A percentile compares a stretch with the other conserved stretches of the same genome.
phyloP scores from a whole-genome alignment of 2,329 filamentous ascomycete species.

The Colletotrichum sp. region DNA sequence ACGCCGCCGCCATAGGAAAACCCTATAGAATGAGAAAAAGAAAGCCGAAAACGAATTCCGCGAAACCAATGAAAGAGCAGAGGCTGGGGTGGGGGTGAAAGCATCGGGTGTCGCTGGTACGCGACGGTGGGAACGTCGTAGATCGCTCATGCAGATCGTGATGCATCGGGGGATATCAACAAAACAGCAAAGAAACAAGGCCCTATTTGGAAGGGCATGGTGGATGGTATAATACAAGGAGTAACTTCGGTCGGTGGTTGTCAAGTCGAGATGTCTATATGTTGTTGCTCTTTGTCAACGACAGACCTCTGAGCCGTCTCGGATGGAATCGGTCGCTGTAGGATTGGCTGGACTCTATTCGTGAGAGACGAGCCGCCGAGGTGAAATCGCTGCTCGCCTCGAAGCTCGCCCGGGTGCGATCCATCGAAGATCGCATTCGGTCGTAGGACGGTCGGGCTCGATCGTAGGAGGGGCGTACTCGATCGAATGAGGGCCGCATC shows the following conservation, averaged over 20 bases:
- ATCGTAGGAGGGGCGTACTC: conserved; percentile 63
- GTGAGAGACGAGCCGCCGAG: conserved; percentile 81
- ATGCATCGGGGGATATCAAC: conserved; percentile 42
- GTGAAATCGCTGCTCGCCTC: conserved; percentile 92
- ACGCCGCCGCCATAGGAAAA: conserved; percentile 20
- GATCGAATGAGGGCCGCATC: conserved; percentile 25
- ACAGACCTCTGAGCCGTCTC: conserved; percentile 47
- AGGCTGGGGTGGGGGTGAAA: conserved; percentile 11
- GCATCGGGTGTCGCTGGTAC: conserved; percentile 20
- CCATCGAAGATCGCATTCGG: conserved; percentile 84
- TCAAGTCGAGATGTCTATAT: conserved; percentile 27
- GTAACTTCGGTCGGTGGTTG: neutral
- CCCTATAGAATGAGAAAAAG: conserved; percentile 6
- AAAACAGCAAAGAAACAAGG: conserved; percentile 31
- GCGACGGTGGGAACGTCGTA: conserved; percentile 35
- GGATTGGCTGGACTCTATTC: conserved; percentile 78
- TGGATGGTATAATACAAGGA: conserved; percentile 30
- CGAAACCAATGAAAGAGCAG: conserved; percentile 27
- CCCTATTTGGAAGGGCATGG: neutral
- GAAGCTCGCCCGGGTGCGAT: conserved; percentile 81
- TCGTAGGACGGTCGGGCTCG: conserved; percentile 85
- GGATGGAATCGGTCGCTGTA: conserved; percentile 35
- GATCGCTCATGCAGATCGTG: conserved; percentile 58
- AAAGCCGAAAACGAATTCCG: conserved; percentile 24
- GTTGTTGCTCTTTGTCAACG: conserved; percentile 46